Percentiles rank a stretch among this genome's conserved stretches.
Conservation (phyloP, 768 basidiomycete species). For the Cystofilobasidium capitatum region DNA sequence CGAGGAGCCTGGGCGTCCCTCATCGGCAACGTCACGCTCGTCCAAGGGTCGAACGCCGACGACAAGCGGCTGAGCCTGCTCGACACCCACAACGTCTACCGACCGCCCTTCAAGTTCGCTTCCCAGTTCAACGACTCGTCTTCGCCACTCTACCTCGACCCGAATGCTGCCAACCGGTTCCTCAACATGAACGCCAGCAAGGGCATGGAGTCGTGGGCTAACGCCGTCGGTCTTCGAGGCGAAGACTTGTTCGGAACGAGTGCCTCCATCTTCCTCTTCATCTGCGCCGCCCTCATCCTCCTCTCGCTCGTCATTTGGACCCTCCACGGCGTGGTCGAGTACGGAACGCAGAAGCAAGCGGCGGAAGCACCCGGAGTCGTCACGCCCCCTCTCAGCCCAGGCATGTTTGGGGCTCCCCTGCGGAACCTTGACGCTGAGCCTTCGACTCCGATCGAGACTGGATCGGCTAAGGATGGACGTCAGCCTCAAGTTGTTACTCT, state of each 20-base stretch:
- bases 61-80: conserved; percentile 63
- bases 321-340: conserved; percentile 46
- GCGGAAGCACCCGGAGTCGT: conserved; percentile 35
- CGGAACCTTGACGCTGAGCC: background rate
- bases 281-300: conserved; percentile 61
- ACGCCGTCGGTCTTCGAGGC: conserved; percentile 69
- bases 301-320: conserved; percentile 64
- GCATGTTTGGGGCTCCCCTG: conserved; percentile 10
- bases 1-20: conserved; percentile 79
- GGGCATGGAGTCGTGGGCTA: conserved; percentile 77
- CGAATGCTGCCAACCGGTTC: conserved; percentile 57
- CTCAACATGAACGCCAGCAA: conserved; percentile 57
- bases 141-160: conserved; percentile 70
- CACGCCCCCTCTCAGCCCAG: conserved; percentile 4
- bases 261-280: conserved; percentile 68
- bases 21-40: conserved; percentile 56
- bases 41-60: conserved; percentile 43
- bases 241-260: conserved; percentile 74
- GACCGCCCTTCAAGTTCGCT: conserved; percentile 58
- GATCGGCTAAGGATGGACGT: background rate
- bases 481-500: background rate
- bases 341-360: conserved; percentile 25
- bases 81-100: conserved; percentile 56
- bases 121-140: conserved; percentile 59
- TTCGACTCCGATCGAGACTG: background rate